Evolutionary conservation across 2,329 filamentous ascomycete species (phyloP).

Genomic region (Ceratocystis cacaofunesta): DNA sequence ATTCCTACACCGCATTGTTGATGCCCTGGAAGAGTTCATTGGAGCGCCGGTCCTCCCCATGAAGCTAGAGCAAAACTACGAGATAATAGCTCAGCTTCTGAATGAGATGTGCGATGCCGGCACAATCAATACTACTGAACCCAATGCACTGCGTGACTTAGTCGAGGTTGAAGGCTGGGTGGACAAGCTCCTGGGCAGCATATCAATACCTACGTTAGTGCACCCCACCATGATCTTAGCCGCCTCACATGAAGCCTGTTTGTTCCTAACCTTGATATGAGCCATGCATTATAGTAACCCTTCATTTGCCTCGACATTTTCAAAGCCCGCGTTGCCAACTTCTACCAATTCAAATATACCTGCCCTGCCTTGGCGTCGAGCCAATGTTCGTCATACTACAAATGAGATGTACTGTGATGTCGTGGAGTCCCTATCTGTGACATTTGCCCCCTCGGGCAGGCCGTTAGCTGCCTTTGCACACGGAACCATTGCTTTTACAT

Average conservation of each 20-base stretch:
- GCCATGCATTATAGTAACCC: slow-evolving; percentile 26
- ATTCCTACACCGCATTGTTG: slow-evolving; percentile 84
- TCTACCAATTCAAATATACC: slow-evolving; percentile 34
- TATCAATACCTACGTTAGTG: slow-evolving; percentile 60
- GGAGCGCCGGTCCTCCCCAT: slow-evolving; percentile 70
- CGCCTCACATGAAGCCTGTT: slow-evolving; percentile 14
- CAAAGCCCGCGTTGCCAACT: slow-evolving; percentile 28
- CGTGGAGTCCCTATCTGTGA: slow-evolving; percentile 77
- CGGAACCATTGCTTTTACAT: slow-evolving; percentile 86
- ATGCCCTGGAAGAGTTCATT: slow-evolving; percentile 87
- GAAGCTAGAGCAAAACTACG: slow-evolving; percentile 81
- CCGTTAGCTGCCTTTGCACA: slow-evolving; percentile 76
- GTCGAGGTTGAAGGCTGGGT: slow-evolving; percentile 86
- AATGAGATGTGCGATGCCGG: slow-evolving; percentile 96
- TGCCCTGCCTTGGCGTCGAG: slow-evolving; percentile 70
- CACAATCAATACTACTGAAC: slow-evolving; percentile 76
- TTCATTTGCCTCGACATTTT: slow-evolving; percentile 26
- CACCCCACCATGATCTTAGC: neutral
- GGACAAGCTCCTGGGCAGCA: slow-evolving; percentile 74
- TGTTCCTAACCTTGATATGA: neutral
- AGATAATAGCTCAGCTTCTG: slow-evolving; percentile 83
- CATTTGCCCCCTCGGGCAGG: slow-evolving; percentile 76
- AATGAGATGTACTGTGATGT: slow-evolving; percentile 97
- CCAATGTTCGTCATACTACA: slow-evolving; percentile 87
- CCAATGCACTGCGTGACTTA: slow-evolving; percentile 78